Conservation (phyloP, 768 basidiomycete species). For the Lactifluus piperatus region DNA sequence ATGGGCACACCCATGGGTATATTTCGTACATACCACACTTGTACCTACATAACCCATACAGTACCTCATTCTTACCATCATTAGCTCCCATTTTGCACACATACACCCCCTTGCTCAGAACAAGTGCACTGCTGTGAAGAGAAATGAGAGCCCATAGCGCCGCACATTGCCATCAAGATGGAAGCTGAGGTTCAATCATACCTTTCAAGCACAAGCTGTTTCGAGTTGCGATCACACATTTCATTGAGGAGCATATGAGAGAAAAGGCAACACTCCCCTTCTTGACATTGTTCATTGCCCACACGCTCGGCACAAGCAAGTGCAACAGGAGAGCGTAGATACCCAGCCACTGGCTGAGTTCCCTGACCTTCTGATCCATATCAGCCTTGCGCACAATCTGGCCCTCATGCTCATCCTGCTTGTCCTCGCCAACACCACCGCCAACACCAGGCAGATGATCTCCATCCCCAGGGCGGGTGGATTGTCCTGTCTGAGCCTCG, state of each 20-base stretch:
- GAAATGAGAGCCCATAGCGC: background rate
- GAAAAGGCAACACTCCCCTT: slow-evolving; percentile 64
- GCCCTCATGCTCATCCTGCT: slow-evolving; percentile 39
- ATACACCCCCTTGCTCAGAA: slow-evolving; percentile 95
- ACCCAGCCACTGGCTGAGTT: slow-evolving; percentile 66
- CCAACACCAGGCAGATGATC: slow-evolving; percentile 63
- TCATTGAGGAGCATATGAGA: slow-evolving; percentile 81
- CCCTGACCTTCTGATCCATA: slow-evolving; percentile 68
- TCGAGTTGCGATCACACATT: slow-evolving; percentile 97
- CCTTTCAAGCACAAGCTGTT: slow-evolving; percentile 97
- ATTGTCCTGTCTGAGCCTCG: slow-evolving; percentile 66
- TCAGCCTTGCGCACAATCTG: slow-evolving; percentile 46
- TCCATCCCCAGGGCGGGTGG: slow-evolving; percentile 64
- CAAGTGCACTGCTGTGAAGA: slow-evolving; percentile 71
- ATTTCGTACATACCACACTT: too few species aligned
- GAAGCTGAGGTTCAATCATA: slow-evolving; percentile 30
- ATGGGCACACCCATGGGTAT: too few species aligned
- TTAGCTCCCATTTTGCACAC: too few species aligned
- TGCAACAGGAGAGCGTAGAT: slow-evolving; percentile 80
- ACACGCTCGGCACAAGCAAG: slow-evolving; percentile 90
- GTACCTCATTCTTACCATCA: too few species aligned
- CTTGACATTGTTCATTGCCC: slow-evolving; percentile 98
- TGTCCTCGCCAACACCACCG: slow-evolving; percentile 56
- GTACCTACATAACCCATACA: too few species aligned
- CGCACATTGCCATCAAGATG: background rate